These are phyloP conservation scores for Colletotrichum limetticola DNA, from an alignment of 2,329 filamentous ascomycete genomes.

Conservation along the genomic window DNA sequence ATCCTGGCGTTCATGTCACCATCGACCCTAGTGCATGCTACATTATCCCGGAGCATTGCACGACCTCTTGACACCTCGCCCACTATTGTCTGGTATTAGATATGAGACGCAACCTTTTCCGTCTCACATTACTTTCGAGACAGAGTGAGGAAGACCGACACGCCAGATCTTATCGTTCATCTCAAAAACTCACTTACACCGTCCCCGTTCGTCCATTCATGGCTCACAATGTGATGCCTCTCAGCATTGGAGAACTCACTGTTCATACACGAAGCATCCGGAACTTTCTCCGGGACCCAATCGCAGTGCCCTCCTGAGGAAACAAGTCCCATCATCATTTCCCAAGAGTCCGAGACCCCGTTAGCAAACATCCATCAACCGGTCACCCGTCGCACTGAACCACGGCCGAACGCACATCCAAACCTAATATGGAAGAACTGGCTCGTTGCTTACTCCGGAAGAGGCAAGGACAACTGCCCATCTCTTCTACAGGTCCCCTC, in stretches of 20 bases:
- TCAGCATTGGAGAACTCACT: neutral
- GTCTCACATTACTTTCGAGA: neutral
- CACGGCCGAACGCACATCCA: neutral
- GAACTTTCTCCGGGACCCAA: neutral
- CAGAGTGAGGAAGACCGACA: neutral
- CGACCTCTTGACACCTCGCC: neutral
- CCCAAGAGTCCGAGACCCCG: neutral
- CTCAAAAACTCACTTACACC: neutral
- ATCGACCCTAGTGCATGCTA: constrained; percentile 14
- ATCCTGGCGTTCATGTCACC: neutral
- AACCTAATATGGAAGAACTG: neutral
- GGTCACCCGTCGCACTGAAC: neutral
- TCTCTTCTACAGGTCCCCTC: neutral
- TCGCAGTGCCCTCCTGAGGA: neutral
- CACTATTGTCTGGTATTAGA: neutral
- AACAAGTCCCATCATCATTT: neutral
- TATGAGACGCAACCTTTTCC: constrained; percentile 1
- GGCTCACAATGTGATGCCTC: neutral
- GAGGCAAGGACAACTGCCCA: neutral
- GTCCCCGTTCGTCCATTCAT: neutral
- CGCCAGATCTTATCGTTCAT: constrained; percentile 13
- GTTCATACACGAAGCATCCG: neutral
- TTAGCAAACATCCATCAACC: neutral
- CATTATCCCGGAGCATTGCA: neutral
- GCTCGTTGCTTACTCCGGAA: constrained; percentile 1